A percentile compares a stretch with the other conserved stretches of the same genome.
Conservation (phyloP, 2,329 filamentous ascomycete genomes). For the Fusarium subglutinans region DNA sequence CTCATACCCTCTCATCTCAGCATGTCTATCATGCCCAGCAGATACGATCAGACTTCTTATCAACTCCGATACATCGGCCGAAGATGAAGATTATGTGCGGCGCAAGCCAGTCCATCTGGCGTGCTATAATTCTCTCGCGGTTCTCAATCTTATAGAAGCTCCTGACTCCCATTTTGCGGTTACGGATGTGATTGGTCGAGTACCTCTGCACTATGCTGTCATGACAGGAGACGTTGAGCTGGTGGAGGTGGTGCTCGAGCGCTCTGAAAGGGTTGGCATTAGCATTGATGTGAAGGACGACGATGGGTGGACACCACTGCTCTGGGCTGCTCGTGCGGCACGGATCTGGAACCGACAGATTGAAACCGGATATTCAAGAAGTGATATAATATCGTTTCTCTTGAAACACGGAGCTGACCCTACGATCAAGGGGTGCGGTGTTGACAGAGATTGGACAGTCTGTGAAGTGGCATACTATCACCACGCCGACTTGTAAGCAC, state of each 20-base stretch:
- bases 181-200: background rate
- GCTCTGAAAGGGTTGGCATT: background rate
- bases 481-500: background rate
- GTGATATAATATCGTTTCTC: background rate
- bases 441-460: background rate
- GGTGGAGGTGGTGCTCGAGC: background rate
- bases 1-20: background rate
- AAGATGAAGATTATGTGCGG: rapidly evolving
- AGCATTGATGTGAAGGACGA: background rate
- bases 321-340: background rate
- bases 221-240: background rate
- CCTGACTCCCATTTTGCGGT: slow-evolving; percentile 1
- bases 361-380: rapidly evolving
- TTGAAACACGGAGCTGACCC: background rate
- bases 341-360: background rate
- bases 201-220: slow-evolving; percentile 9
- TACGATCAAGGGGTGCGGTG: background rate
- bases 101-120: slow-evolving; percentile 1
- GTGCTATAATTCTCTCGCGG: slow-evolving; percentile 7
- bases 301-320: slow-evolving; percentile 14
- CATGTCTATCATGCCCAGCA: background rate
- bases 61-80: background rate
- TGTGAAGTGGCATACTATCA: background rate
- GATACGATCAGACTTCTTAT: background rate
- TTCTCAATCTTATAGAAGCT: background rate